phyloP scores from a whole-genome alignment of 1,284 basidiomycete species.

The Puccinia coronata region DNA sequence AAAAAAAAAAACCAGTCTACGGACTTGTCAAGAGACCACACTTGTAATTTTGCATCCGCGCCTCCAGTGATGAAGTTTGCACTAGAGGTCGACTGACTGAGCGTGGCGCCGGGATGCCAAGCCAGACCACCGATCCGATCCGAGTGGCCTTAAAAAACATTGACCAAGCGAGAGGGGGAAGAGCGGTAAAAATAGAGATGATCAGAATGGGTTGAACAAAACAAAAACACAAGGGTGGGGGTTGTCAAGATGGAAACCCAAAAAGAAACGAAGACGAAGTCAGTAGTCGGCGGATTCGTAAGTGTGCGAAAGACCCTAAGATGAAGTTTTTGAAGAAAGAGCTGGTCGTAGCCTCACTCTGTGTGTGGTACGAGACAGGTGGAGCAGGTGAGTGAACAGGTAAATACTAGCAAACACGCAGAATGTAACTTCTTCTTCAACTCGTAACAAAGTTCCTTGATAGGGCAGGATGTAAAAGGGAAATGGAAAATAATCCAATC shows the following conservation, averaged over 20 bases:
- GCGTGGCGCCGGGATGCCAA: constrained; percentile 92
- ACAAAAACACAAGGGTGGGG: too few species aligned
- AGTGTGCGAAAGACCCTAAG: constrained; percentile 1
- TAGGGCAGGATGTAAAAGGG: too few species aligned
- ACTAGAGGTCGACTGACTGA: constrained; percentile 69
- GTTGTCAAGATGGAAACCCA: too few species aligned
- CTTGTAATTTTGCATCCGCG: constrained; percentile 77
- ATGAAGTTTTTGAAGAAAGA: constrained; percentile 5
- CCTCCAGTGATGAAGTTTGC: constrained; percentile 90
- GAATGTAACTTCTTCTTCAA: background rate
- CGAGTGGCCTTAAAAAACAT: constrained; percentile 72
- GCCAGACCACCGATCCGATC: constrained; percentile 93
- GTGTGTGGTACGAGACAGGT: constrained; percentile 41
- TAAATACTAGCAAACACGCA: too few species aligned
- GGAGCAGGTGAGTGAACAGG: too few species aligned
- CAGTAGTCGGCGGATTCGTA: constrained; percentile 42
- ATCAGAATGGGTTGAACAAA: too few species aligned
- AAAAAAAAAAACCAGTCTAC: background rate
- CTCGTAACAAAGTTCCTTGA: background rate
- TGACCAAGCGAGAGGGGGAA: background rate
- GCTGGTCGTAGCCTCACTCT: constrained; percentile 36
- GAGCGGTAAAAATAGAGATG: background rate
- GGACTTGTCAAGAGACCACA: constrained; percentile 72
- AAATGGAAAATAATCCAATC: background rate
- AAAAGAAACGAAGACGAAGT: constrained; percentile 45